Evolutionary conservation across 495 filamentous ascomycete genomes (phyloP).

Genomic region (Lasiosphaeriaceae sp.): DNA sequence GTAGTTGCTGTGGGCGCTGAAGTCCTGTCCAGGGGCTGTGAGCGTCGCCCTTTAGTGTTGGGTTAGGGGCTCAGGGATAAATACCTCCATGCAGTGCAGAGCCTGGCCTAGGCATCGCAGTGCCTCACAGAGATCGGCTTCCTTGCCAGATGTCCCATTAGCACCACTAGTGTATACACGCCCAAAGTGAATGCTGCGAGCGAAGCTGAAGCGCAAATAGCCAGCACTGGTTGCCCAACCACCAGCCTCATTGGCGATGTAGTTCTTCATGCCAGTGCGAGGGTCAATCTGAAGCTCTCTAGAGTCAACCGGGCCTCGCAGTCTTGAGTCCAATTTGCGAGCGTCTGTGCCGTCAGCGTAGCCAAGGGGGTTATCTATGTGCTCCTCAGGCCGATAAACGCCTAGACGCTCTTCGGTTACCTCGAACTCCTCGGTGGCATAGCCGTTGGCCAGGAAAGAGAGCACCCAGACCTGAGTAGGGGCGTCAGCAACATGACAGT

Average conservation of each 20-base stretch:
- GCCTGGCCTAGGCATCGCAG: slow-evolving; percentile 82
- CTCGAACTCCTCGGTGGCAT: slow-evolving; percentile 95
- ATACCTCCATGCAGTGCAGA: slow-evolving; percentile 77
- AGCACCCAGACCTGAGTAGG: slow-evolving; percentile 66
- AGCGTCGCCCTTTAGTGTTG: neutral
- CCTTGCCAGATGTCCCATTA: slow-evolving; percentile 58
- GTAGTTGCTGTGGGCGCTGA: slow-evolving; percentile 94
- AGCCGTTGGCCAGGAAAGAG: slow-evolving; percentile 89
- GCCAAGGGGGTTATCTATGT: slow-evolving; percentile 87
- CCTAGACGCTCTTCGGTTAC: slow-evolving; percentile 89
- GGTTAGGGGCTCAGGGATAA: neutral
- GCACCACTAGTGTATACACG: slow-evolving; percentile 76
- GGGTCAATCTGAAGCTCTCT: slow-evolving; percentile 79
- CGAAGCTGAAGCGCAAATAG: slow-evolving; percentile 82
- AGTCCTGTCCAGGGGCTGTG: slow-evolving; percentile 49
- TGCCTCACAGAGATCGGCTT: slow-evolving; percentile 86
- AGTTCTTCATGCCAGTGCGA: slow-evolving; percentile 95
- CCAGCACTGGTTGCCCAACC: slow-evolving; percentile 85
- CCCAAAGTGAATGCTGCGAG: slow-evolving; percentile 83
- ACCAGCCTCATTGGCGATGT: slow-evolving; percentile 88
- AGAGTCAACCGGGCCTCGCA: slow-evolving; percentile 70
- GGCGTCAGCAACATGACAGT: slow-evolving; percentile 4
- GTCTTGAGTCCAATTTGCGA: slow-evolving; percentile 74
- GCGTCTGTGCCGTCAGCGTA: slow-evolving; percentile 90
- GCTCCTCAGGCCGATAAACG: slow-evolving; percentile 91